phyloP scores from a whole-genome alignment of 176 grass and related monocot species.

The Luzula sylvatica region DNA sequence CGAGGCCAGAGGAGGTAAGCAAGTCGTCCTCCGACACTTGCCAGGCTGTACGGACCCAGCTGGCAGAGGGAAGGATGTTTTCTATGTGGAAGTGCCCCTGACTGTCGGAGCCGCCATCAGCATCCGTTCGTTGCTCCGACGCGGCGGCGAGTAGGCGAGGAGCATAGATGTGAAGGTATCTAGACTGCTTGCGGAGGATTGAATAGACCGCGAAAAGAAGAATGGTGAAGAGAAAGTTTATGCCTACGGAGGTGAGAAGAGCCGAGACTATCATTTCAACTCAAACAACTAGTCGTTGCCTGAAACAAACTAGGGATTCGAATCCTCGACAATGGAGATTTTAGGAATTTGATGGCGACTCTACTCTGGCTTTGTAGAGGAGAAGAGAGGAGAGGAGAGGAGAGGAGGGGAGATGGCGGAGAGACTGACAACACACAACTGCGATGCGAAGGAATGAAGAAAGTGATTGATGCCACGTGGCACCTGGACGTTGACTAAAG shows the following conservation, averaged over 20 bases:
- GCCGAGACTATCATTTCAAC: slow-evolving; percentile 74
- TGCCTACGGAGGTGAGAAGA: slow-evolving; percentile 71
- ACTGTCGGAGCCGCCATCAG: background rate
- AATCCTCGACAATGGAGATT: background rate
- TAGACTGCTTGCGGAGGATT: slow-evolving; percentile 49
- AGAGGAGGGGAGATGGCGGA: background rate
- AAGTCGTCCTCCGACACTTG: slow-evolving; percentile 60
- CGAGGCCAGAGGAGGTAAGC: slow-evolving; percentile 56
- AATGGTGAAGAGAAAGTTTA: slow-evolving; percentile 66
- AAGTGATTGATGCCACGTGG: background rate
- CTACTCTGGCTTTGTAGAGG: too few relatives aligned
- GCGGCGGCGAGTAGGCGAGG: slow-evolving; percentile 45
- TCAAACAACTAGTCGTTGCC: too few relatives aligned
- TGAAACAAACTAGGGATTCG: too few relatives aligned
- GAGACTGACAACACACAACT: too few relatives aligned
- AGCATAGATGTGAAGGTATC: slow-evolving; percentile 46
- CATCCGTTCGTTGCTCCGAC: background rate
- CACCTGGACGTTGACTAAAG: too few relatives aligned
- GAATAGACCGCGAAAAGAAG: slow-evolving; percentile 57
- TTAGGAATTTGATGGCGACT: too few relatives aligned
- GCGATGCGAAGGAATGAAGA: background rate
- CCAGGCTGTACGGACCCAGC: slow-evolving; percentile 51
- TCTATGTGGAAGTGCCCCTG: slow-evolving; percentile 22
- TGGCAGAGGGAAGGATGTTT: slow-evolving; percentile 32
- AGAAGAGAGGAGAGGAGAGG: background rate